Percentiles rank a stretch among this genome's conserved stretches.
phyloP scores from a whole-genome alignment of 2,329 filamentous ascomycete species.

The Tolypocladium capitatum region DNA sequence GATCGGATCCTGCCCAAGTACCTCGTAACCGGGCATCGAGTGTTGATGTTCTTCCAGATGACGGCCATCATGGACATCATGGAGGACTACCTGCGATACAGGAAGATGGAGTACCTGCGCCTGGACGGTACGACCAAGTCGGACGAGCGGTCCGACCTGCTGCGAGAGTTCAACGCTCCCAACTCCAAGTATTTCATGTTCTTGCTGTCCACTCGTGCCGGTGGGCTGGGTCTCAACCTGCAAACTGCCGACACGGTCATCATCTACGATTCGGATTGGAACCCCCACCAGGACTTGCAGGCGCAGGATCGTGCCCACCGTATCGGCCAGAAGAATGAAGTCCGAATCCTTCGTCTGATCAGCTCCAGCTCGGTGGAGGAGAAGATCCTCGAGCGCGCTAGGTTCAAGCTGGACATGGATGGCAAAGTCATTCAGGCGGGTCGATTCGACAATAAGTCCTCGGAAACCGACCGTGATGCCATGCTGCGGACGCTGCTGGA shows the following conservation, averaged over 20 bases:
- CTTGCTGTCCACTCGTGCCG: constrained; percentile 92
- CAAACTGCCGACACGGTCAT: constrained; percentile 98
- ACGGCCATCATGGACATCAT: constrained; percentile 99
- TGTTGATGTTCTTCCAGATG: constrained; percentile 99
- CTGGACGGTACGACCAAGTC: constrained; percentile 95
- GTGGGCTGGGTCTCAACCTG: constrained; percentile 92
- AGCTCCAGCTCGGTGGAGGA: constrained; percentile 96
- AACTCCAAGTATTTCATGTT: constrained; percentile 94
- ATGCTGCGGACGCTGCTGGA: constrained; percentile 91
- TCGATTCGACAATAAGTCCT: constrained; percentile 99
- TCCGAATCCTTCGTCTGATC: constrained; percentile 89
- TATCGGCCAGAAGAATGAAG: constrained; percentile 99
- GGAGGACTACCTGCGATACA: constrained; percentile 88
- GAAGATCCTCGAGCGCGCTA: constrained; percentile 91
- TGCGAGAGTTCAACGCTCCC: constrained; percentile 81
- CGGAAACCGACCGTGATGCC: constrained; percentile 93
- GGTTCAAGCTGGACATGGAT: constrained; percentile 98
- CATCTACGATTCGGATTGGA: constrained; percentile 99
- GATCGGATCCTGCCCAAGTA: constrained; percentile 93
- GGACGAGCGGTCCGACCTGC: constrained; percentile 84
- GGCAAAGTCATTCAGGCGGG: constrained; percentile 98
- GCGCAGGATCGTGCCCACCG: constrained; percentile 99
- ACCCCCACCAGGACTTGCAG: constrained; percentile 97
- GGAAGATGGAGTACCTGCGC: constrained; percentile 74
- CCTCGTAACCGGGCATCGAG: constrained; percentile 76